These are phyloP conservation scores for Funneliformis geosporum DNA, from an alignment of 192 early-diverging fungal genomes.

Conservation along the genomic window DNA sequence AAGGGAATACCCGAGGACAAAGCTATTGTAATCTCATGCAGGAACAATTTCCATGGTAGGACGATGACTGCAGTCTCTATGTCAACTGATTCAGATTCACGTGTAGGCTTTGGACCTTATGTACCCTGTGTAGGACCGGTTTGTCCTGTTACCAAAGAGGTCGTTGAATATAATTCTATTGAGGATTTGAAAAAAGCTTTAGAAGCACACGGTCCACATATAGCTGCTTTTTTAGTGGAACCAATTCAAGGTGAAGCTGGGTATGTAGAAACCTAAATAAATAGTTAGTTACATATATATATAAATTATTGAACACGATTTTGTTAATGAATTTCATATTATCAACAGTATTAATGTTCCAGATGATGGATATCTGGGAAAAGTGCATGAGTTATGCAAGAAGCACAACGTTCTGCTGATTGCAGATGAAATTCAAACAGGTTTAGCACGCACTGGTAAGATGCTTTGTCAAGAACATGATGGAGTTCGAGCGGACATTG, in stretches of 20 bases:
- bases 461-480: constrained; percentile 96
- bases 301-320: not conserved
- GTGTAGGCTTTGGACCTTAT: constrained; percentile 91
- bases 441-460: constrained; percentile 91
- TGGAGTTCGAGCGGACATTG: constrained; percentile 86
- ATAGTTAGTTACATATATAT: no score
- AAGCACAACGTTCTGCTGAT: constrained; percentile 98
- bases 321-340: no score
- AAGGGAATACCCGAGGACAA: constrained; percentile 83
- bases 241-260: constrained; percentile 99
- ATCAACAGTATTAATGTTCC: constrained; percentile 83
- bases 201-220: constrained; percentile 76
- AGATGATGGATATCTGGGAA: constrained; percentile 87
- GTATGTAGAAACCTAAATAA: constrained; percentile 38
- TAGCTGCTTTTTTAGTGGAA: constrained; percentile 95
- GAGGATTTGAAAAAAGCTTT: constrained; percentile 89
- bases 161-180: constrained; percentile 81
- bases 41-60: constrained; percentile 95
- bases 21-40: constrained; percentile 82
- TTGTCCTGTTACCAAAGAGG: constrained; percentile 70
- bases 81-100: constrained; percentile 89
- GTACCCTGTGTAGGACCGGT: constrained; percentile 81
- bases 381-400: constrained; percentile 89
- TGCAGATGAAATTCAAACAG: constrained; percentile 98
- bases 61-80: constrained; percentile 92